These are phyloP conservation scores for Brassica hybrid DNA, from an alignment of 441 rosid species.

Conservation along the genomic window DNA sequence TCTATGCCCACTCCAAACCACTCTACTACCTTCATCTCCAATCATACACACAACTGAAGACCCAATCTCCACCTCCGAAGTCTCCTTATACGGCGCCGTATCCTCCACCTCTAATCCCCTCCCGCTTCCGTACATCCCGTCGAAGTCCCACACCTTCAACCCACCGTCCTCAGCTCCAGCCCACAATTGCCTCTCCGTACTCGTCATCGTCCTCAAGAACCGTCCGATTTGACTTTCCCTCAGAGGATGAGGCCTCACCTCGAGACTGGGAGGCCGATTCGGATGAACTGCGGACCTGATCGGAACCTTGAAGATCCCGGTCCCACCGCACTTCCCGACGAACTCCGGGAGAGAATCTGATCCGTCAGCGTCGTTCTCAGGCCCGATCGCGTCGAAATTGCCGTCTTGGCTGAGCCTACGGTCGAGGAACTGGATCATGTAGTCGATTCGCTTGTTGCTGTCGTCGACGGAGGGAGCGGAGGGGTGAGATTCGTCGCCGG, in stretches of 20 bases:
- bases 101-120: conserved; percentile 46
- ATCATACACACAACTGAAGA: conserved; percentile 59
- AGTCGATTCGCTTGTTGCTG: conserved; percentile 75
- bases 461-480: conserved; percentile 53
- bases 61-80: conserved; percentile 40
- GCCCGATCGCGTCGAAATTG: conserved; percentile 28
- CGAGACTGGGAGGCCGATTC: conserved; percentile 58
- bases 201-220: conserved; percentile 53
- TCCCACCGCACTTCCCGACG: conserved; percentile 53
- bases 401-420: conserved; percentile 57
- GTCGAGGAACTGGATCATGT: conserved; percentile 90
- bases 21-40: conserved; percentile 57
- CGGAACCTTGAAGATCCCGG: conserved; percentile 60
- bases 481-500: conserved; percentile 54
- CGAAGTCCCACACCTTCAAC: conserved; percentile 58
- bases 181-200: conserved; percentile 58
- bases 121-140: conserved; percentile 50
- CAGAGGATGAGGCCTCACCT: conserved; percentile 64
- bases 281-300: conserved; percentile 64
- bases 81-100: conserved; percentile 62
- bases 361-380: not conserved
- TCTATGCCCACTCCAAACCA: conserved; percentile 70
- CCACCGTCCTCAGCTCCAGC: conserved; percentile 60
- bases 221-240: conserved; percentile 61
- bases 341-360: conserved; percentile 53